These are phyloP conservation scores for Chalara sp. DNA, from an alignment of 2,329 filamentous ascomycete species.

Conservation along the genomic window DNA sequence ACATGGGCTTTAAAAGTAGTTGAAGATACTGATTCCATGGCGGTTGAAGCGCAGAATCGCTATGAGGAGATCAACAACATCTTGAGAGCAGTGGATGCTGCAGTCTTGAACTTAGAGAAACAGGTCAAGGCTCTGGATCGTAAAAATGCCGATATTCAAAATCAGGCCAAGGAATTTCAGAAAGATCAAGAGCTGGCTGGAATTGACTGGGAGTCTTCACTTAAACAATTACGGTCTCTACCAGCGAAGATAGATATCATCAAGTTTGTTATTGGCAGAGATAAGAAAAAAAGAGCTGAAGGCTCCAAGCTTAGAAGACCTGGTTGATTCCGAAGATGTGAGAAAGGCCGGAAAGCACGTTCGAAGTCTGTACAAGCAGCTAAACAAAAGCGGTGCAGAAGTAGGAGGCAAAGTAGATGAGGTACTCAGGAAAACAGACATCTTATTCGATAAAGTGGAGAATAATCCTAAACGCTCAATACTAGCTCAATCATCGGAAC, in stretches of 20 bases:
- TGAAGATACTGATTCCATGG: slow-evolving; percentile 62
- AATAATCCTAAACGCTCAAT: slow-evolving; percentile 48
- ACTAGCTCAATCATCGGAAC: slow-evolving; percentile 53
- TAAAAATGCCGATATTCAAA: slow-evolving; percentile 63
- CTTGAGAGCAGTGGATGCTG: slow-evolving; percentile 73
- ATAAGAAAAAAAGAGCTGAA: slow-evolving; percentile 35
- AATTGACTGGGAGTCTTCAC: slow-evolving; percentile 60
- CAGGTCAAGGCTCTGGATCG: slow-evolving; percentile 67
- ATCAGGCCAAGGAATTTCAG: slow-evolving; percentile 62
- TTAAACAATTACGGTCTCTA: slow-evolving; percentile 57
- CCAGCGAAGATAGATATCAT: slow-evolving; percentile 61
- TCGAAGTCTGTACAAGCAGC: slow-evolving; percentile 49
- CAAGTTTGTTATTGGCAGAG: slow-evolving; percentile 52
- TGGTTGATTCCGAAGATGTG: slow-evolving; percentile 69
- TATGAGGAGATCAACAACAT: slow-evolving; percentile 71
- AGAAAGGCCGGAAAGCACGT: slow-evolving; percentile 65
- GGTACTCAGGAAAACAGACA: slow-evolving; percentile 55
- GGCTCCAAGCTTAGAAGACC: slow-evolving; percentile 60
- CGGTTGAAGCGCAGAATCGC: slow-evolving; percentile 53
- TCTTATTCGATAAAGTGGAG: slow-evolving; percentile 57
- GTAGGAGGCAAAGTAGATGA: slow-evolving; percentile 53
- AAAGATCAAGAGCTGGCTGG: slow-evolving; percentile 61
- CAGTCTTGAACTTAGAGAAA: slow-evolving; percentile 75
- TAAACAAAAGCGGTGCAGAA: slow-evolving; percentile 51
- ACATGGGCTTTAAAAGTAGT: slow-evolving; percentile 71